phyloP scores from a whole-genome alignment of 306 rosid genomes.

The Betula pendula region DNA sequence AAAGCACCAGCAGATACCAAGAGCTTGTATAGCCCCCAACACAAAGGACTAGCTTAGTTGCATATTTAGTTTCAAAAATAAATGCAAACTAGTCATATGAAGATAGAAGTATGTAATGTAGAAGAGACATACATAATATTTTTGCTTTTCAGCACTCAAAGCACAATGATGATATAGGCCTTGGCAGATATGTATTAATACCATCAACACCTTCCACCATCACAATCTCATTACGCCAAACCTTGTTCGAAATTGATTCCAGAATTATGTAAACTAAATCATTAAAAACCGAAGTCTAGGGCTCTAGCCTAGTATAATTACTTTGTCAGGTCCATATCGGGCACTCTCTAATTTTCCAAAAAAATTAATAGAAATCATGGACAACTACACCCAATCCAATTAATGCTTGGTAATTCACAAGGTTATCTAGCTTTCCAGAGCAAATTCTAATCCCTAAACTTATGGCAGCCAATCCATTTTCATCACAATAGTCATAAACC shows the following conservation, averaged over 20 bases:
- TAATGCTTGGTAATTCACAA: not conserved
- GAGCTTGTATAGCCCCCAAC: not conserved
- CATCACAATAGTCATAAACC: not conserved
- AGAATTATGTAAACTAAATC: not conserved
- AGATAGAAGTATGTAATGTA: not conserved
- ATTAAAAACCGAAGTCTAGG: not conserved
- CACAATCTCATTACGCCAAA: not conserved
- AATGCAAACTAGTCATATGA: not conserved
- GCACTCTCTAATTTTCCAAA: not conserved
- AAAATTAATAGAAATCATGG: not conserved
- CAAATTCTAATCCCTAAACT: not conserved
- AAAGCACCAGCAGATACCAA: conserved; percentile 18
- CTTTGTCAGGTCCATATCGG: not conserved
- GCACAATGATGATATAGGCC: not conserved
- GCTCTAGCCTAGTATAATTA: not conserved
- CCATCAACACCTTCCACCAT: not conserved
- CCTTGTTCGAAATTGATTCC: not conserved
- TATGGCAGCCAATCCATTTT: not conserved
- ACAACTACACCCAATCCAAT: not conserved
- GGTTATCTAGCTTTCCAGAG: not conserved
- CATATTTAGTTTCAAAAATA: not conserved
- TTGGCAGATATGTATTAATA: not conserved
- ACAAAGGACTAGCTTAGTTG: not conserved
- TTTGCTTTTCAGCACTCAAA: not conserved
- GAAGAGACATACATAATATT: not conserved